These are phyloP conservation scores for Gracilaria domingensis DNA, from an alignment of 23 red algal genomes.

Conservation along the genomic window DNA sequence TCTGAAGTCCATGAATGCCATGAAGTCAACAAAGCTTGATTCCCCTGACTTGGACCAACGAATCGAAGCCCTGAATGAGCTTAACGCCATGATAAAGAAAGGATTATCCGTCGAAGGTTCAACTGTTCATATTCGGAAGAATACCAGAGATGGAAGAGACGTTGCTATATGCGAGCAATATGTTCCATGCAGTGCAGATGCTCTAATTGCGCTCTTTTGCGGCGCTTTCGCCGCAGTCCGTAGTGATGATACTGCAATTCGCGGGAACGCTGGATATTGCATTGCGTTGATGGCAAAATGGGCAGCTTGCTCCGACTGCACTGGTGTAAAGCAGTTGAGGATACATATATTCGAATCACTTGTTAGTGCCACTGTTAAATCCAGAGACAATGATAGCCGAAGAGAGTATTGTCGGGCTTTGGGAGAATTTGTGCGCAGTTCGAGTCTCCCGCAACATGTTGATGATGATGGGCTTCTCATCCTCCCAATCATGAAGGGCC, in stretches of 20 bases:
- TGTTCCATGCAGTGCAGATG: conserved; percentile 21
- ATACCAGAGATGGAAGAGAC: not conserved
- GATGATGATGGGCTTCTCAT: conserved; percentile 1
- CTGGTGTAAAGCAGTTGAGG: not conserved
- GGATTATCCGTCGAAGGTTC: not conserved
- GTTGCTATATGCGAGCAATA: not conserved
- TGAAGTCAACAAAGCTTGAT: conserved; percentile 42
- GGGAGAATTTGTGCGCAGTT: conserved; percentile 33
- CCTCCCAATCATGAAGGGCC: conserved; percentile 25
- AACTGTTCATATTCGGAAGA: not conserved
- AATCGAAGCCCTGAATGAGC: conserved; percentile 44
- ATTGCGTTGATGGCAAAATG: conserved; percentile 55
- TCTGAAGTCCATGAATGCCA: conserved; percentile 55
- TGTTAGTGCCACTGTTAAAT: not conserved
- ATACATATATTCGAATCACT: conserved; percentile 21
- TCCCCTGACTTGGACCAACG: conserved; percentile 54
- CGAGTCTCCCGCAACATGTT: not conserved
- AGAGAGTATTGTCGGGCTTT: conserved; percentile 43
- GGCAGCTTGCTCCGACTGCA: not conserved
- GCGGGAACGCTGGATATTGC: conserved; percentile 60
- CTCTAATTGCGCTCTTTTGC: conserved; percentile 39
- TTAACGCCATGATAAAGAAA: conserved; percentile 32
- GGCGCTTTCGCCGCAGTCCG: conserved; percentile 41
- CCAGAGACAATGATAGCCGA: conserved; percentile 10
- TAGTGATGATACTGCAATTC: conserved; percentile 63